phyloP scores from a whole-genome alignment of 2,329 filamentous ascomycete genomes.

The Apiospora aurea region DNA sequence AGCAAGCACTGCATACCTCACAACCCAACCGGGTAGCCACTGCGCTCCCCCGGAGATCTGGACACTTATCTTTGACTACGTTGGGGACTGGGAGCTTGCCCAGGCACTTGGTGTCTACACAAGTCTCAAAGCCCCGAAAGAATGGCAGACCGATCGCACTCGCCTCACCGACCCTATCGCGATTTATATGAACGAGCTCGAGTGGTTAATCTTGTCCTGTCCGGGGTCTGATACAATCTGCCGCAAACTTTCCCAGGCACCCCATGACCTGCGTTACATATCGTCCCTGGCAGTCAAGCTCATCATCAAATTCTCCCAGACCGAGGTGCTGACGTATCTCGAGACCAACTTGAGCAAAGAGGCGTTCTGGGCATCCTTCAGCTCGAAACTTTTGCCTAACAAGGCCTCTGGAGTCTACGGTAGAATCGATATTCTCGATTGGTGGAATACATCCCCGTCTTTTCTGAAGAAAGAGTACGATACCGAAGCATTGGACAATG shows the following conservation, averaged over 20 bases:
- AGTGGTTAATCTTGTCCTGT: slow-evolving; percentile 82
- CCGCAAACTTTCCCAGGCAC: slow-evolving; percentile 73
- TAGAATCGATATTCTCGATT: slow-evolving; percentile 83
- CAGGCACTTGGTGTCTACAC: slow-evolving; percentile 83
- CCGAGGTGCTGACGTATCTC: slow-evolving; percentile 77
- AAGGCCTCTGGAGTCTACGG: slow-evolving; percentile 90
- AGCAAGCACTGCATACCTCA: slow-evolving; percentile 47
- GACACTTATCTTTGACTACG: slow-evolving; percentile 84
- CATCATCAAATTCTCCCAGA: slow-evolving; percentile 89
- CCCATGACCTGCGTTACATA: slow-evolving; percentile 72
- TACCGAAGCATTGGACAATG: slow-evolving; percentile 83
- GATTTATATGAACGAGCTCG: slow-evolving; percentile 78
- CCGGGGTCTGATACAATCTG: slow-evolving; percentile 72
- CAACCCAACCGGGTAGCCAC: slow-evolving; percentile 46
- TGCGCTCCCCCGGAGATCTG: slow-evolving; percentile 85
- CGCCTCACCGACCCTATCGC: slow-evolving; percentile 66
- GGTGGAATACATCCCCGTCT: slow-evolving; percentile 85
- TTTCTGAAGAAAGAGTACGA: slow-evolving; percentile 90
- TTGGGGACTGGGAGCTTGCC: slow-evolving; percentile 90
- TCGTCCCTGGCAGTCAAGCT: slow-evolving; percentile 85
- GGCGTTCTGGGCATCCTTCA: slow-evolving; percentile 81
- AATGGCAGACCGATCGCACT: slow-evolving; percentile 39
- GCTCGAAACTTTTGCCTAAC: slow-evolving; percentile 83
- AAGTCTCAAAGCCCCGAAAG: slow-evolving; percentile 72
- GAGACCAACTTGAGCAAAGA: slow-evolving; percentile 66